Base-by-base conservation (phyloP, 2,329 filamentous ascomycete species). In the Penicillium italicum region DNA sequence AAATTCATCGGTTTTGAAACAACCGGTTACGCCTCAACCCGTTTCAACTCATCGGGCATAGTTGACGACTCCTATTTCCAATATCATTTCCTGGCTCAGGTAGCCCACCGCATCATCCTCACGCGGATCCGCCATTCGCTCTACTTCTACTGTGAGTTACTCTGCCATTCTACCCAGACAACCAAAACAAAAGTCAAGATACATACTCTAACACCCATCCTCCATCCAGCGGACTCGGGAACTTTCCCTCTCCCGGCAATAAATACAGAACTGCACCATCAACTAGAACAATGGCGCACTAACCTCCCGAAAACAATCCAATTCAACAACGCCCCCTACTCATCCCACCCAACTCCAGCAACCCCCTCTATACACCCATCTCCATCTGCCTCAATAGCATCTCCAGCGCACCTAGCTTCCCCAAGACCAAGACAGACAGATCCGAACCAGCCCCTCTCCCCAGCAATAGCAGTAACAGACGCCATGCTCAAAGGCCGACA, bases 81-180 rank as follows among this genome's bases (percentile, higher is more conserved):
- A 64, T 82, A 82, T 55, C 80, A 83, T 59, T 83, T 83, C 58
- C 75, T 83, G 6, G 80, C 80, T 26, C 80, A 83, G 62, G 80
- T 81, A 34, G 80, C 80, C 7, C 80, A 82, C 63, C 77, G 80
- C 43, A 82, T 82, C 55, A 80, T 83, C 50, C 72, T 83, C 9
- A 82, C 79, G 1, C 77, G 80, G 7, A 77, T 82, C 28, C 77
- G 79, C 50, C 77, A 81, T 58, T 80, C 74, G 45, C 66, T 81
- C 33, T 81, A 80, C 62, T 77, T 75, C 46, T 80, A 79, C 63
- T 77, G 76, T 66, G 61, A 54, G 69, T 58, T n/a, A 28, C 10
- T 9, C 20, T 59, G 4, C 9, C 12, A 20, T 28, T 42, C 11
- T 10, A 8, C 16, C 16, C n/a, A n/a, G n/a, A 20, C 10, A 43